Evolutionary conservation across 2,329 filamentous ascomycete genomes (phyloP), one percentile per base, ranked within the genome.

Genomic region (Periconia sp.): DNA sequence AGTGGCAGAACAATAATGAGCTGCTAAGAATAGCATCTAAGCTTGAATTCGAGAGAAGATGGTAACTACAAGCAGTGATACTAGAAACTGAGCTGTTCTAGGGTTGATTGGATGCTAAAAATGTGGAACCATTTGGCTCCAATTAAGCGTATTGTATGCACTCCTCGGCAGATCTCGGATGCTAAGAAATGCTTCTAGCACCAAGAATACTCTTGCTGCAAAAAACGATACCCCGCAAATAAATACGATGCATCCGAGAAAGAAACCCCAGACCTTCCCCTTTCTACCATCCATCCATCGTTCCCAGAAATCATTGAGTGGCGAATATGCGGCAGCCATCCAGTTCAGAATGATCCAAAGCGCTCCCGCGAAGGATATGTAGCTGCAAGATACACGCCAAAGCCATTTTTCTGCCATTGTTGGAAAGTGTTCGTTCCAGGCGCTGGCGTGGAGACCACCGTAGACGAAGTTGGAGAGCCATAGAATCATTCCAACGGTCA

Each of bases 371-470:
- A n/a, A n/a, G n/a, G n/a, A n/a, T n/a, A n/a, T n/a, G n/a, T n/a
- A n/a, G n/a, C n/a, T n/a, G n/a, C n/a, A n/a, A n/a, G n/a, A n/a
- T n/a, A n/a, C n/a, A 9, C 38, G 44, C 58, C 59, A 62, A 3
- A 62, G 36, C 24, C 46, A 43, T 9, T 43, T 33, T 45, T 63
- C 57, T 13, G 46, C 18, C 10, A 8, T 8, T 0, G 49, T 40
- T 3, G 57, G 55, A 31, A 62, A 63, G 35, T 37, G 40, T 11
- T 50, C 45, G 21, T 52, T 28, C 53, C 57, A 62, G 4, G 58
- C 56, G 1, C 53, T 44, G 18, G 54, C 31, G 24, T 62, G 57
- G 16, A 63, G 48, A 5, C 38, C 57, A n/a, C 53, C 54, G 26
- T 57, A 62, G 1, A 24, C 48, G 34, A 57, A 48, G 5, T 39